Base-by-base conservation (phyloP, 805 yeast species). In the Candida ipomoeae region DNA sequence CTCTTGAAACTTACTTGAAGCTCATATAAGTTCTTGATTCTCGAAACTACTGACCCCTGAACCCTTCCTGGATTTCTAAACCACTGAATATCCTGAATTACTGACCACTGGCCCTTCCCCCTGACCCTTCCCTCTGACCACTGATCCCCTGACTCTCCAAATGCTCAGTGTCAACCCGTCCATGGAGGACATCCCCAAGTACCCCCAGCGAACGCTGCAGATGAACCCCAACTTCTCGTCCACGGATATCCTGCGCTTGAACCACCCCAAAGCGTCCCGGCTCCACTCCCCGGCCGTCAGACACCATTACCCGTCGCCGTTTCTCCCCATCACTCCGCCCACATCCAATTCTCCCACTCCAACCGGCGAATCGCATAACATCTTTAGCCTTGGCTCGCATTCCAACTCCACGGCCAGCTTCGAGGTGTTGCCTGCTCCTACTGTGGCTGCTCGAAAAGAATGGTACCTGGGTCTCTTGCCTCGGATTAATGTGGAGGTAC, bases 201-300 rank as follows among this genome's bases (percentile, higher is more conserved):
- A 55, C 37, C 54, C 50, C 40, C 59, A 50, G 49, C 51, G 60
- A 31, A 55, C 55, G 42, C 56, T 59, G 48, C 67, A 54, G 60
- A 59, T 70, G 32, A 71, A 72, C 58, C 75, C 75, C 10, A 72
- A 72, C 53, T 53, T 52, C 39, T 71, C 76, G 8, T 56, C 65
- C 11, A 60, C 74, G 6, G 68, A 71, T 55, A 61, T 72, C 40
- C 55, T 61, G 41, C 66, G 61, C 41, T 54, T 67, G 42, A 56
- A 59, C 49, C 64, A 58, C 35, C 64, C 65, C 31, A 54, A 56
- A 46, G 62, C 65, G 6, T 48, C 41, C 35, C 54, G 56, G 6
- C 40, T 57, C 29, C 62, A 55, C 54, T 52, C 48, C 57, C 44
- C 70, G 64, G 17, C 45, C 26, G 51, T 13, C 8, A 17, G 55